Conservation (phyloP, 306 rosid genomes). For the Glycine latifolia region DNA sequence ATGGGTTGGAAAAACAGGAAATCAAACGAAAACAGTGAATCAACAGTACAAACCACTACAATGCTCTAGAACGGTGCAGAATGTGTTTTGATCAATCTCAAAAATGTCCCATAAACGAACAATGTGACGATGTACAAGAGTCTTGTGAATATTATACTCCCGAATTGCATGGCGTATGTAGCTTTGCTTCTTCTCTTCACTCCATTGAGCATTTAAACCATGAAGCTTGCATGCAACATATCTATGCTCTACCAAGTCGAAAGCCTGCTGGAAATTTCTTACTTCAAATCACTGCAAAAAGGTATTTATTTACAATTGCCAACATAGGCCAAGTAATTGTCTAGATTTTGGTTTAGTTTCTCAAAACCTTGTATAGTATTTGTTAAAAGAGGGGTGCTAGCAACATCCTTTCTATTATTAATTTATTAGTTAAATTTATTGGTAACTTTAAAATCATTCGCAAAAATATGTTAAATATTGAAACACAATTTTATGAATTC, state of each 20-base stretch:
- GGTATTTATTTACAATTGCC: constrained; percentile 86
- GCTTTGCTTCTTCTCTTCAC: constrained; percentile 99
- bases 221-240: constrained; percentile 99
- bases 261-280: constrained; percentile 99
- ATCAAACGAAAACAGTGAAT: constrained; percentile 6
- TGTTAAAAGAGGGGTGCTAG: not conserved
- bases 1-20: constrained; percentile 19
- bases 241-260: constrained; percentile 96
- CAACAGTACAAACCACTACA: constrained; percentile 76
- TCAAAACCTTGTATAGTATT: constrained; percentile 30
- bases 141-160: constrained; percentile 98
- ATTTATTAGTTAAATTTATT: not conserved
- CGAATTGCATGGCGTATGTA: constrained; percentile 97
- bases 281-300: constrained; percentile 99
- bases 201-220: constrained; percentile 99
- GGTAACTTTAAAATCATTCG: not conserved
- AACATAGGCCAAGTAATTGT: constrained; percentile 69
- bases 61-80: constrained; percentile 94
- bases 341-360: constrained; percentile 48
- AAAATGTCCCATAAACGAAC: constrained; percentile 99
- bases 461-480: not conserved
- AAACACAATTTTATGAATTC: not conserved
- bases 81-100: constrained; percentile 97
- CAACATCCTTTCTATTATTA: not conserved
- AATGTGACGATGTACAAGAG: constrained; percentile 91